phyloP scores from a whole-genome alignment of 202 grass and related monocot species.

The Elaeis oleifera region DNA sequence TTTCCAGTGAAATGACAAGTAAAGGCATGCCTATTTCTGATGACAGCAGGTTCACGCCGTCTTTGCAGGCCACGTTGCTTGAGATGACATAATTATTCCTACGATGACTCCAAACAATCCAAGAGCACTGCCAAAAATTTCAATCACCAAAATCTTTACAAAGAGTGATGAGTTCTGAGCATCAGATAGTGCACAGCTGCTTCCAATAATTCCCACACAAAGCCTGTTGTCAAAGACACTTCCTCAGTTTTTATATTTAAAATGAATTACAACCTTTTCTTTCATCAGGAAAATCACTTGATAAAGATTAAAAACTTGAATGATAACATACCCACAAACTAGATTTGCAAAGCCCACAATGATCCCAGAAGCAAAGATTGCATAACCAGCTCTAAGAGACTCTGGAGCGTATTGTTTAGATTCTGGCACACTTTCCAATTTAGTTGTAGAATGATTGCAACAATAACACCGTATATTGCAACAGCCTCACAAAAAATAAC shows the following conservation, averaged over 20 bases:
- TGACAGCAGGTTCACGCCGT: conserved; percentile 8
- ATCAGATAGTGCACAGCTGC: conserved; percentile 89
- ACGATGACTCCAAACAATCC: conserved; percentile 95
- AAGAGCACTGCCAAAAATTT: conserved; percentile 91
- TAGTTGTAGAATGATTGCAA: conserved; percentile 98
- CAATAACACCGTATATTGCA: conserved; percentile 97
- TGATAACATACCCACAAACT: conserved; percentile 58
- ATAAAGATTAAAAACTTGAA: no score
- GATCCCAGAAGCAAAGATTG: conserved; percentile 90
- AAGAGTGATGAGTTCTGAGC: conserved; percentile 96
- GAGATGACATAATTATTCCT: conserved; percentile 95
- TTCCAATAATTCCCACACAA: conserved; percentile 95
- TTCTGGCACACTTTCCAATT: conserved; percentile 82
- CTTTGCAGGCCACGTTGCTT: conserved; percentile 80
- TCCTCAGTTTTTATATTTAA: no score
- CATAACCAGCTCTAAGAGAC: conserved; percentile 91
- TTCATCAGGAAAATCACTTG: no score
- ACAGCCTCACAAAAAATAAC: conserved; percentile 98
- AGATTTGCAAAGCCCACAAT: conserved; percentile 98
- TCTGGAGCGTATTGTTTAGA: conserved; percentile 60
- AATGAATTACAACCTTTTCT: no score
- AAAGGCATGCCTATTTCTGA: no score
- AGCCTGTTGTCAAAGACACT: conserved; percentile 37
- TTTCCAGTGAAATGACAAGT: no score
- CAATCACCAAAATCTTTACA: conserved; percentile 93